Conservation (phyloP, 192 early-diverging fungal species). For the Podila clonocystis region DNA sequence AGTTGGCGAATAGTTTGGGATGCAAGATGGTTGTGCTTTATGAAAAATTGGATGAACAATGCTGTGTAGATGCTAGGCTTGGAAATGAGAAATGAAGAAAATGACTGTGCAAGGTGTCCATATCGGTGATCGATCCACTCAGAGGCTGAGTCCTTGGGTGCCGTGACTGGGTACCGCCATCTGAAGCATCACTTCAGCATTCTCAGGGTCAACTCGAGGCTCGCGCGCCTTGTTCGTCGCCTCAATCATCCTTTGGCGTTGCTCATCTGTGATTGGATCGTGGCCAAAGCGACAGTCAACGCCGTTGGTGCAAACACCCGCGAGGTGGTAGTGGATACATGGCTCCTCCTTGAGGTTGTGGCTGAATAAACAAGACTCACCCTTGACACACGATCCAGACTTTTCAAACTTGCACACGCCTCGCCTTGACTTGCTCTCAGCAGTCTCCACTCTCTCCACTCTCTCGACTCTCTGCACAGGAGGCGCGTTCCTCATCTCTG, state of each 20-base stretch:
- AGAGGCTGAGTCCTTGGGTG: slow-evolving; percentile 5
- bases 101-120: background rate
- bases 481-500: slow-evolving; percentile 7
- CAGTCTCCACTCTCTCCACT: background rate
- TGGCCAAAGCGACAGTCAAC: slow-evolving; percentile 19
- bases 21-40: too few species aligned
- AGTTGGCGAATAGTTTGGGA: too few species aligned
- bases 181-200: background rate
- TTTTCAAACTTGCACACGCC: slow-evolving; percentile 27
- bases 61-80: background rate
- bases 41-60: background rate
- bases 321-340: slow-evolving; percentile 19
- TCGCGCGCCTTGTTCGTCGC: background rate
- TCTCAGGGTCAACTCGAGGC: background rate
- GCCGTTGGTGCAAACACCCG: slow-evolving; percentile 6
- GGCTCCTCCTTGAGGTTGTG: slow-evolving; percentile 26
- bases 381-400: slow-evolving; percentile 20
- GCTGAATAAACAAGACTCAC: slow-evolving; percentile 13
- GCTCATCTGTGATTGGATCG: slow-evolving; percentile 13
- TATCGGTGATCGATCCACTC: background rate
- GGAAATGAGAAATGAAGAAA: background rate
- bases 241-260: slow-evolving; percentile 4
- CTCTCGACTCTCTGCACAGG: background rate
- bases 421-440: slow-evolving; percentile 6
- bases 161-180: slow-evolving; percentile 8